Base-by-base conservation (phyloP, 2,329 filamentous ascomycete genomes). In the Xylaria sp. region DNA sequence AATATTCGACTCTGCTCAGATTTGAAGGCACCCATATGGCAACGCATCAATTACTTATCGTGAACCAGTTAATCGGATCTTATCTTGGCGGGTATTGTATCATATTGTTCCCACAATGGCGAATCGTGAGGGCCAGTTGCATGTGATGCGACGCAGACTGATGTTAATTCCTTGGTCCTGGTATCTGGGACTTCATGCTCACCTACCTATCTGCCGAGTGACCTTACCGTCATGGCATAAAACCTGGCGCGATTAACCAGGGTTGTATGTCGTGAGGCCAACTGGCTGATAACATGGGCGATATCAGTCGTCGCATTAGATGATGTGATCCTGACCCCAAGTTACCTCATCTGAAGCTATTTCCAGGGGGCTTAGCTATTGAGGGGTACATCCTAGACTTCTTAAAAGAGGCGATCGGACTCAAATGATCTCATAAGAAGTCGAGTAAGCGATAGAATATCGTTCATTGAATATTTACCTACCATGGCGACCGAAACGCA, bases 241-340 rank as follows among this genome's bases (percentile, higher is more conserved):
- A n/a, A n/a, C n/a, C n/a, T n/a, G n/a, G n/a, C n/a, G n/a, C n/a
- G n/a, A n/a, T n/a, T n/a, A n/a, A 44, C 20, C 13, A 9, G 5
- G n/a, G 17, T 26, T 44, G 21, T 5, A 18, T n/a, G 13, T 17
- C 11, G 11, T 24, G 41, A 26, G 41, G 21, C 41, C 9, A 22
- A 22, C 17, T 7, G 2, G 4, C 29, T 16, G 13, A 2, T 44
- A 26, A 22, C 29, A n/a, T 26, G 41, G 8, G 21, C 26, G 17
- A 18, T 26, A n/a, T 1, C 16, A 26, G 4, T 9, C 9, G 18
- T n/a, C 26, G 29, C 13, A 21, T 7, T 47, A 21, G 17, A 44
- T 50, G 47, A 26, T 44, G 47, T 43, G 21, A 50, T 50, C 34
- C 39, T 38, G 44, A 50, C 47, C 40, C 47, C 47, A 21, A 39